Evolutionary conservation across 148 eudicot species (phyloP).

Genomic region (Arctostaphylos glauca): DNA sequence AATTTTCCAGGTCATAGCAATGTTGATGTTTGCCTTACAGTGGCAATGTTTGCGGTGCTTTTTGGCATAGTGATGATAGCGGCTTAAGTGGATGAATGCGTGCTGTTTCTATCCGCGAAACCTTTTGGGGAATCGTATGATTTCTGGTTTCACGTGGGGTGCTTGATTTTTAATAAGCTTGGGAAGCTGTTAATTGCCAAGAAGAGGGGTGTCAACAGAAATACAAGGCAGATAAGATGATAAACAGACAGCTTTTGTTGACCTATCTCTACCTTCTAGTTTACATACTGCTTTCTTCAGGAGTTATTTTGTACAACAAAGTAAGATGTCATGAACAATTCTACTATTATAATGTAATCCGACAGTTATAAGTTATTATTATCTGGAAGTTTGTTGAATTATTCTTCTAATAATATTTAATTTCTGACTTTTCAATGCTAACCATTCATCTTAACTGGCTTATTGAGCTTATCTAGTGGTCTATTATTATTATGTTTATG

Average conservation of each 20-base stretch:
- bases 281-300: slow-evolving; percentile 80
- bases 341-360: neutral
- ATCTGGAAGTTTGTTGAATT: neutral
- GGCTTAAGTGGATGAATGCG: neutral
- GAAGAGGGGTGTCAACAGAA: neutral
- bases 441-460: neutral
- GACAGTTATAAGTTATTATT: neutral
- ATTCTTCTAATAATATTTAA: neutral
- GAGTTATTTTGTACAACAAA: slow-evolving; percentile 90
- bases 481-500: neutral
- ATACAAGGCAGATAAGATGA: slow-evolving; percentile 8
- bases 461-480: neutral
- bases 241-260: slow-evolving; percentile 18
- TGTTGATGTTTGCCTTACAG: neutral
- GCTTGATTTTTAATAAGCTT: slow-evolving; percentile 7
- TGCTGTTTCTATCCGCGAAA: neutral
- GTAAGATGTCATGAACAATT: slow-evolving; percentile 25
- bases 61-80: slow-evolving; percentile 11
- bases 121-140: neutral
- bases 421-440: neutral
- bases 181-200: slow-evolving; percentile 4
- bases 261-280: slow-evolving; percentile 70
- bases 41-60: neutral
- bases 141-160: neutral
- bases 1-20: neutral